Base-by-base conservation (phyloP, 192 early-diverging fungal genomes). In the Coemansia pectinata region DNA sequence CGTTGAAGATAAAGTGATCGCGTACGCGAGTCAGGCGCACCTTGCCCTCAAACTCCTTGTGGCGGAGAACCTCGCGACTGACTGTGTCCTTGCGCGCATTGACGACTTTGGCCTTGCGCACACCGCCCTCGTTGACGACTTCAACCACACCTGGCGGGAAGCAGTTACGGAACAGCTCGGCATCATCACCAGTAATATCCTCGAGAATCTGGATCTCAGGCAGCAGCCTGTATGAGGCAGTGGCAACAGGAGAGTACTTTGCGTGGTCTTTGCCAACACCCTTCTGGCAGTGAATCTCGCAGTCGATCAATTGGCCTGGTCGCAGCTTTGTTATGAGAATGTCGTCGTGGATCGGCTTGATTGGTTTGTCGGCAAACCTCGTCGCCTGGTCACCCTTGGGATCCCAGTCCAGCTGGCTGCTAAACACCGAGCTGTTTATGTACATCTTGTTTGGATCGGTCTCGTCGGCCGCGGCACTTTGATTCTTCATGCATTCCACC, bases 1-100 rank as follows among this genome's bases (percentile, higher is more conserved):
- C 87, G 87, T 92, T 94, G 91, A 93, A 99, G 64, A 99, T 95
- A 74, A 98, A 99, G 78, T 99, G 97, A 73, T 99, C 95, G 38
- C 96, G 93, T 29, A 96, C 88, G 41, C 97, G 88, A 29, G 90
- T 91, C 44, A 99, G 83, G 47, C 87, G 85, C 39, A 99, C 97
- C 74, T 91, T 94, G 74, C 89, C 89, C 69, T 95, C 87, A 72
- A 99, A 97, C 83, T 96, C 94, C 48, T 89, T 84, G 70, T 99
- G 95, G 40, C 96, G 89, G 63, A 99, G 84, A 11, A 94, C 94
- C 74, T 99, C 95, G 23, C 97, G 87, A 70, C 91, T 93, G 25
- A 96, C 93, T 5, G 95, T 99, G 75, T 99, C 97, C 84, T 95
- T 94, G 67, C 97, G 89, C 62, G 96, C 86, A 71, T 97, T 95